Percentiles rank a stretch among this genome's conserved stretches.
These are phyloP conservation scores for Phtheirospermum japonicum DNA, from an alignment of 257 asterid genomes.

Conservation along the genomic window DNA sequence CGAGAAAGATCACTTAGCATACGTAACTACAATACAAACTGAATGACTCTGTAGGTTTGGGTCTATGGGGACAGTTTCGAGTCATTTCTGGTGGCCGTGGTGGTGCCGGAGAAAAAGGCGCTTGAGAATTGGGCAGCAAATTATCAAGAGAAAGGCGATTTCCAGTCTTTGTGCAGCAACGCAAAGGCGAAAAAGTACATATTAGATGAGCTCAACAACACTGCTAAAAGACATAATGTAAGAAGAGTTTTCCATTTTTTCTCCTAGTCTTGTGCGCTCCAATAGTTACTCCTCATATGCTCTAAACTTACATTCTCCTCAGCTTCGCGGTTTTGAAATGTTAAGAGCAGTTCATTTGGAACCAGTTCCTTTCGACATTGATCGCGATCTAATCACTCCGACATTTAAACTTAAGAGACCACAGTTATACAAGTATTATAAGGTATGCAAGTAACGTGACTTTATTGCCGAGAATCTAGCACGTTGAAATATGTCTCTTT, in stretches of 20 bases:
- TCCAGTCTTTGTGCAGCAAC: slow-evolving; percentile 53
- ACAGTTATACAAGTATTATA: too few species aligned
- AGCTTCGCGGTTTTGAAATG: too few species aligned
- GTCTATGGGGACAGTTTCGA: slow-evolving; percentile 88
- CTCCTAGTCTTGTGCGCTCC: slow-evolving; percentile 73
- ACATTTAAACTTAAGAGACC: too few species aligned
- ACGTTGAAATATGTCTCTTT: too few species aligned
- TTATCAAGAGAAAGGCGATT: slow-evolving; percentile 58
- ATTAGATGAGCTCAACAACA: slow-evolving; percentile 68
- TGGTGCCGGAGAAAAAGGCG: slow-evolving; percentile 69
- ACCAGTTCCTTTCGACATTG: too few species aligned
- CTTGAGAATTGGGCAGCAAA: slow-evolving; percentile 79
- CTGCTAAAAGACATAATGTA: slow-evolving; percentile 68
- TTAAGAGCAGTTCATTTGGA: too few species aligned
- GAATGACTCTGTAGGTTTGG: slow-evolving; percentile 57
- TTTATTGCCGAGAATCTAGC: too few species aligned
- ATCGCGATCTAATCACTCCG: too few species aligned
- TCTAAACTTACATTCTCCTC: too few species aligned
- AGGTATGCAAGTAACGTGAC: too few species aligned
- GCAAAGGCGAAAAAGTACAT: slow-evolving; percentile 55
- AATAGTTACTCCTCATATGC: slow-evolving; percentile 62
- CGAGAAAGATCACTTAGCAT: too few species aligned
- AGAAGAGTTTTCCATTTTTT: slow-evolving; percentile 12
- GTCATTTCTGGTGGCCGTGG: slow-evolving; percentile 89
- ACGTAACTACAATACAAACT: not conserved